A percentile compares a stretch with the other conserved stretches of the same genome.
phyloP scores from a whole-genome alignment of 257 asterid genomes.

The Galeopsis tetrahit region DNA sequence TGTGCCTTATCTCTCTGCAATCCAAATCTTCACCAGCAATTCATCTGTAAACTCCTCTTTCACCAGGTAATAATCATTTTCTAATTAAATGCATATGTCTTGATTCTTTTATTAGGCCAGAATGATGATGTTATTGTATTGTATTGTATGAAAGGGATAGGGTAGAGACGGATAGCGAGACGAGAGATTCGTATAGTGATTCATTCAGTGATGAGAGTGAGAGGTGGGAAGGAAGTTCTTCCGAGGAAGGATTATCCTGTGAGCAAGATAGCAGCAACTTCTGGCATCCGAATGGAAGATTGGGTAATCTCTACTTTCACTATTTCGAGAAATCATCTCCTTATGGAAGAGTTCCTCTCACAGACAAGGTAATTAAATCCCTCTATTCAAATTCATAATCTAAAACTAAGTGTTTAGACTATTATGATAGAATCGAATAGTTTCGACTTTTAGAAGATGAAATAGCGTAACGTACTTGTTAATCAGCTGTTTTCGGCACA shows the following conservation, averaged over 20 bases:
- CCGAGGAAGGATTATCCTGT: slow-evolving; percentile 51
- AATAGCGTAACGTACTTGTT: background rate
- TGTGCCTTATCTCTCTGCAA: slow-evolving; percentile 96
- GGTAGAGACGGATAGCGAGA: slow-evolving; percentile 65
- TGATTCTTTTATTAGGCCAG: background rate
- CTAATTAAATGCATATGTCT: too few relatives aligned
- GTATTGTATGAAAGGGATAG: slow-evolving; percentile 27
- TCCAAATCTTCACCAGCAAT: slow-evolving; percentile 89
- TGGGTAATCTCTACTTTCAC: slow-evolving; percentile 64
- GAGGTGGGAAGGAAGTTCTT: slow-evolving; percentile 73
- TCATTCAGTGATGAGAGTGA: slow-evolving; percentile 76
- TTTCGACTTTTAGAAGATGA: slow-evolving; percentile 34
- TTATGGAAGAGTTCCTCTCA: slow-evolving; percentile 70
- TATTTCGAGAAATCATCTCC: slow-evolving; percentile 73
- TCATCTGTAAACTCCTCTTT: slow-evolving; percentile 61
- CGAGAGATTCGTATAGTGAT: slow-evolving; percentile 69
- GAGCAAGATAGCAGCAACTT: slow-evolving; percentile 44
- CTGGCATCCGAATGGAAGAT: slow-evolving; percentile 52
- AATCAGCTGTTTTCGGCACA: slow-evolving; percentile 8
- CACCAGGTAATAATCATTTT: slow-evolving; percentile 77
- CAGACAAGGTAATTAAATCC: slow-evolving; percentile 54
- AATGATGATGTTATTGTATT: too few relatives aligned
- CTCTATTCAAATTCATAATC: slow-evolving; percentile 10
- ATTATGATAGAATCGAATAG: slow-evolving; percentile 28
- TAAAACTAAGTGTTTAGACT: slow-evolving; percentile 21